Evolutionary conservation across 805 yeast genomes (phyloP), one percentile per base, ranked within the genome.

Genomic region (Barnettozyma salicaria): DNA sequence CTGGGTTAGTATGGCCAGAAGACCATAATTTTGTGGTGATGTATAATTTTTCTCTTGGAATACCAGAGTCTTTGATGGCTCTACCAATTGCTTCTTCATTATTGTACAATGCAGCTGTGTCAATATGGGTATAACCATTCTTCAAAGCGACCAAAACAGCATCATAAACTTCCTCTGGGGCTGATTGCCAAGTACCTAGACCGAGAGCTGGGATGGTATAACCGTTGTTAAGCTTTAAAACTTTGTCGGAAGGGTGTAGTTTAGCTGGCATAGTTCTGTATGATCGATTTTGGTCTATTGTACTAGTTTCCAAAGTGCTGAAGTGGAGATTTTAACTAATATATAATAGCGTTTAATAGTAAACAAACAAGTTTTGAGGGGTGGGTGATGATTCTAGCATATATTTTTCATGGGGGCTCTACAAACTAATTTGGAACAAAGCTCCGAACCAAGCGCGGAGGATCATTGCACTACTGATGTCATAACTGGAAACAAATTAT

Each of bases 11-110:
- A 14, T 40, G 46, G 13, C 43, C 42, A 11, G 73, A 60, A 41
- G 67, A 60, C 76, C 80, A 76, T 42, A 82, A 63, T 55, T 83
- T 83, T 39, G 90, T 82, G 45, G 88, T 80, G 48, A 83, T 61
- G 50, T 78, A 83, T 24, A 83, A 50, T 32, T 80, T 78, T 18
- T 69, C 70, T 53, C 90, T 70, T 41, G 77, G 74, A 21, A 81
- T 62, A 10, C 80, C 81, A 25, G 78, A 72, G 30, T 55, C 48
- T 19, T 60, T 59, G 43, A 78, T 64, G 18, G 76, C 86, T 31
- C 63, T 61, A n/a, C 74, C 74, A 14, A 69, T 68, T 49, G 74
- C 78, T 11, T 49, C 51, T 49, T 78, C 78, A 53, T 78, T 80
- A 5, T 59, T 53, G 60, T 80, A 80, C 19, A 48, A 52, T 27